These are phyloP conservation scores for Spencermartinsiella ligniputridi DNA, from an alignment of 1,139 yeast species.

Conservation along the genomic window DNA sequence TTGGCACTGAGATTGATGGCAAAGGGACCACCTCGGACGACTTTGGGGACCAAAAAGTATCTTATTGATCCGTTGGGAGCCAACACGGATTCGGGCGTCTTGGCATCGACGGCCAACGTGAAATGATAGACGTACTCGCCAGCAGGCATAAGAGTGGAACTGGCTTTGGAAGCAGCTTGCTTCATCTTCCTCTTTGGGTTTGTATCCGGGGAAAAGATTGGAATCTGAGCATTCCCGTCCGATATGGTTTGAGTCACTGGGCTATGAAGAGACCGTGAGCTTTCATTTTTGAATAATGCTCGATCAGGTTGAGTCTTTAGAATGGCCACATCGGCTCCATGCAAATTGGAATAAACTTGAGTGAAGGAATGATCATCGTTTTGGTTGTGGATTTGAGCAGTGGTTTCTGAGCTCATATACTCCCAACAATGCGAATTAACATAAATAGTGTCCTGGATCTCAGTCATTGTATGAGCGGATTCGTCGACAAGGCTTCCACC, in stretches of 20 bases:
- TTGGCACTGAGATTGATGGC: conserved; percentile 29
- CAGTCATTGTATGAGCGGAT: conserved; percentile 24
- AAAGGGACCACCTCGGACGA: conserved; percentile 32
- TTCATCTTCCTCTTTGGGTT: conserved; percentile 18
- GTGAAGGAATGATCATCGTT: conserved; percentile 21
- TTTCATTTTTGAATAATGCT: conserved; percentile 18
- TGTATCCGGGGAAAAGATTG: conserved; percentile 11
- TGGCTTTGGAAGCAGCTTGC: conserved; percentile 11
- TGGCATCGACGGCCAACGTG: conserved; percentile 65
- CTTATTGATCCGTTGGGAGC: conserved; percentile 43
- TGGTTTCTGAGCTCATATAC: conserved; percentile 24
- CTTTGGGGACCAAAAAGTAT: conserved; percentile 31
- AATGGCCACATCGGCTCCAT: conserved; percentile 34
- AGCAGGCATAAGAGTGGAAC: conserved; percentile 44
- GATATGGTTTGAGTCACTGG: conserved; percentile 14
- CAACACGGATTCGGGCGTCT: conserved; percentile 64
- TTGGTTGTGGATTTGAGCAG: conserved; percentile 1
- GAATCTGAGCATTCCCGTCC: conserved; percentile 11
- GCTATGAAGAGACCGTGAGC: conserved; percentile 16
- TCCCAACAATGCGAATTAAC: conserved; percentile 36
- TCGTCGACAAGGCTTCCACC: conserved; percentile 18
- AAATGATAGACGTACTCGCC: conserved; percentile 78
- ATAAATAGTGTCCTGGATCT: conserved; percentile 31
- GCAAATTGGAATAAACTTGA: conserved; percentile 30
- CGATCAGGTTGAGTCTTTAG: conserved; percentile 20